These are phyloP conservation scores for Yarrowia alimentaria DNA, from an alignment of 805 yeast species.

Conservation along the genomic window DNA sequence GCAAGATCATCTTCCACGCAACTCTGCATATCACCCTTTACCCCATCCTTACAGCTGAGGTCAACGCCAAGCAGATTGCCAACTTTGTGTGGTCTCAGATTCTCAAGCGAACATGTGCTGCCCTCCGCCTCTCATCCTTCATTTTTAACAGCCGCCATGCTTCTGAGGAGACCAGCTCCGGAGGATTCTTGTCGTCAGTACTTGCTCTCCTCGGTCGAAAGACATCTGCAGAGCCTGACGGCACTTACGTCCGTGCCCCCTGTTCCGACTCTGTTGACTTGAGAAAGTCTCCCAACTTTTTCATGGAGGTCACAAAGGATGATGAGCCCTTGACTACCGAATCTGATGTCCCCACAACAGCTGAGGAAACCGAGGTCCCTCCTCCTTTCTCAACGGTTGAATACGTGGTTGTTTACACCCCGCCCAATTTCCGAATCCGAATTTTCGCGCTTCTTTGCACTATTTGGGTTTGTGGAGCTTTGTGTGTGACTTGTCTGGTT, in stretches of 20 bases:
- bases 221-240: no score
- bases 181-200: no score
- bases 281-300: conserved; percentile 55
- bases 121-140: conserved; percentile 77
- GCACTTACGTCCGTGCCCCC: conserved; percentile 82
- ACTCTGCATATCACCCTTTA: conserved; percentile 28
- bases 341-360: no score
- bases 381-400: conserved; percentile 13
- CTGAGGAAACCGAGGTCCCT: conserved; percentile 2
- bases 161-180: conserved; percentile 43
- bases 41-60: conserved; percentile 27
- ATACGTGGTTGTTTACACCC: conserved; percentile 80
- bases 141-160: conserved; percentile 63
- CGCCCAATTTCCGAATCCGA: conserved; percentile 69
- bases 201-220: no score
- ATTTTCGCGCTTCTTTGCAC: conserved; percentile 49
- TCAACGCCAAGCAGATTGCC: conserved; percentile 29
- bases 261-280: conserved; percentile 73
- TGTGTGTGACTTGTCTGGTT: conserved; percentile 33
- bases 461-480: conserved; percentile 48
- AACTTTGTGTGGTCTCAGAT: conserved; percentile 55
- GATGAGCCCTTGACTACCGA: conserved; percentile 54
- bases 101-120: conserved; percentile 54
- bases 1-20: conserved; percentile 10
- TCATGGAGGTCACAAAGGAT: conserved; percentile 78